Evolutionary conservation across 2,329 filamentous ascomycete species (phyloP).

Genomic region (Fusarium azukiicola): DNA sequence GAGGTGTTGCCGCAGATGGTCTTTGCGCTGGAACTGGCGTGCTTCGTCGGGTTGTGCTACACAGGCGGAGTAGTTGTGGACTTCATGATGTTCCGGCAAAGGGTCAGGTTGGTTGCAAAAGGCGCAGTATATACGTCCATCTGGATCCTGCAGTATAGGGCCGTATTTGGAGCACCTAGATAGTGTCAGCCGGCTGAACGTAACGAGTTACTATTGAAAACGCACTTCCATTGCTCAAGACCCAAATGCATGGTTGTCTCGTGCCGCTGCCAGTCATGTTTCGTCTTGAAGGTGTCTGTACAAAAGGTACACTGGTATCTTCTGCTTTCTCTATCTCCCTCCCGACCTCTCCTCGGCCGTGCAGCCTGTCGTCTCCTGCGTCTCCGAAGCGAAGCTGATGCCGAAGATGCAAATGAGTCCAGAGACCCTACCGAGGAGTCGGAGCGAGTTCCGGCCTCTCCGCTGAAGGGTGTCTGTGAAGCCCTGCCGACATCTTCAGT

Average conservation of each 20-base stretch:
- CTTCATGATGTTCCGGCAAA: not conserved
- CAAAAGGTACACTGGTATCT: slow-evolving; percentile 40
- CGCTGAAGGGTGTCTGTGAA: not conserved
- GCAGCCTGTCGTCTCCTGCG: not conserved
- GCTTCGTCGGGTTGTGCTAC: not conserved
- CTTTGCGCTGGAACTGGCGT: slow-evolving; percentile 5
- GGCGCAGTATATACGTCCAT: not conserved
- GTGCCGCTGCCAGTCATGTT: slow-evolving; percentile 39
- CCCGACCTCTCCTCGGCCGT: not conserved
- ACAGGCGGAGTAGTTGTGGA: not conserved
- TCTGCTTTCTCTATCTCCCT: slow-evolving; percentile 7
- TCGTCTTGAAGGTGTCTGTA: slow-evolving; percentile 36
- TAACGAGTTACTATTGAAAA: not conserved
- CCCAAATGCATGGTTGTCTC: slow-evolving; percentile 19
- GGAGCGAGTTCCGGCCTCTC: not conserved
- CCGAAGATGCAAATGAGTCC: not conserved
- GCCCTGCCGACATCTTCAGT: not conserved
- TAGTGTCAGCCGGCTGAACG: not conserved
- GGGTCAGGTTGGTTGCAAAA: not conserved
- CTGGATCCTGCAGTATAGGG: not conserved
- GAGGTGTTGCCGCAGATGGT: slow-evolving; percentile 1
- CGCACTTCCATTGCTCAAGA: slow-evolving; percentile 7
- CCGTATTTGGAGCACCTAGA: not conserved
- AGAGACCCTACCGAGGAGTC: not conserved
- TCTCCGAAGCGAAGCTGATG: not conserved